Evolutionary conservation across 345 rosid species (phyloP).

Genomic region (Sonneratia caseolaris): DNA sequence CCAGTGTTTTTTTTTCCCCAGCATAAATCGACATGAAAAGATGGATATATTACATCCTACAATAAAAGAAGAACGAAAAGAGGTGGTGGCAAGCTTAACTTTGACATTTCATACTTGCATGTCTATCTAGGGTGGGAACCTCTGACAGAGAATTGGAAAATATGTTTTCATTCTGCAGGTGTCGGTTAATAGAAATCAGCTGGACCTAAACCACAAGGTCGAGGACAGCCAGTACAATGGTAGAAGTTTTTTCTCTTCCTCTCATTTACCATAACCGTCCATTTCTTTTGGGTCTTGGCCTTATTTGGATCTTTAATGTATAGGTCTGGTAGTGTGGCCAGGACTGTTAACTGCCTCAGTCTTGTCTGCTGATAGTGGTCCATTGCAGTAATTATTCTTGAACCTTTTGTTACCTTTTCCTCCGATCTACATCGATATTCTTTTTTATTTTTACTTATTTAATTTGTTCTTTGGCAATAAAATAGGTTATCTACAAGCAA

Average conservation of each 20-base stretch:
- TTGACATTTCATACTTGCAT: background rate
- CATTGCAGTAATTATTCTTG: background rate
- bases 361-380: background rate
- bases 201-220: constrained; percentile 14
- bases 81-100: constrained; percentile 23
- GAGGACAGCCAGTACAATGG: constrained; percentile 21
- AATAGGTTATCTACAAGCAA: constrained; percentile 36
- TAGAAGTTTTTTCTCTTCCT: background rate
- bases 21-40: background rate
- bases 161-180: constrained; percentile 16
- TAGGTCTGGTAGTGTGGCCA: constrained; percentile 52
- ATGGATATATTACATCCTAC: constrained; percentile 13
- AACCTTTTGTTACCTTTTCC: background rate
- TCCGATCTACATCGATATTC: background rate
- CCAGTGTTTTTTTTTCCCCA: constrained; percentile 1
- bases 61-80: constrained; percentile 20
- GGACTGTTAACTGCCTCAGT: constrained; percentile 31
- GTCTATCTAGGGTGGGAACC: constrained; percentile 4
- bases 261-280: background rate
- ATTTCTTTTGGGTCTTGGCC: background rate
- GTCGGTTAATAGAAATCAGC: constrained; percentile 21
- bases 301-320: background rate
- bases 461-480: background rate
- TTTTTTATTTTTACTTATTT: background rate
- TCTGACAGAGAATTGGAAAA: constrained; percentile 3